phyloP scores from a whole-genome alignment of 208 protist species.

The Acanthamoeba castellanii region DNA sequence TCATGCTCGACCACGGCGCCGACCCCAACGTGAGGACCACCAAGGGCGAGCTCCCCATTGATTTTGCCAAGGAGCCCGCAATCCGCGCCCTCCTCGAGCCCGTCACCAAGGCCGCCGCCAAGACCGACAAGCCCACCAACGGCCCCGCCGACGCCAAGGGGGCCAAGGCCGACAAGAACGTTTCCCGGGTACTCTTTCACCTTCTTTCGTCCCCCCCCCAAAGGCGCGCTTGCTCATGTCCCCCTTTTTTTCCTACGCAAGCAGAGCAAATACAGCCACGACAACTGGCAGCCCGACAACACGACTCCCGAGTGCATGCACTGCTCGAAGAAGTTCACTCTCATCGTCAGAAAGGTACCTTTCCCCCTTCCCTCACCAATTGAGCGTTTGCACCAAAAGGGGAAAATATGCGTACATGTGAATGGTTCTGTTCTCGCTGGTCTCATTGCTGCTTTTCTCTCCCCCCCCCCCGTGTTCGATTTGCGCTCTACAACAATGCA shows the following conservation, averaged over 20 bases:
- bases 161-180: neutral
- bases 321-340: conserved; percentile 55
- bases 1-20: conserved; percentile 65
- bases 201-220: neutral
- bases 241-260: neutral
- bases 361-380: neutral
- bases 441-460: conserved; percentile 1
- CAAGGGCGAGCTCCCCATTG: conserved; percentile 71
- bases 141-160: conserved; percentile 19
- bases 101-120: conserved; percentile 61
- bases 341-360: conserved; percentile 70
- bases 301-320: conserved; percentile 54
- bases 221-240: neutral
- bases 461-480: neutral
- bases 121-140: conserved; percentile 14
- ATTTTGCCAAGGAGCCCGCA: conserved; percentile 70
- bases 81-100: conserved; percentile 50
- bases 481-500: no score
- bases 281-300: conserved; percentile 73
- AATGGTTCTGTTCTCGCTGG: neutral
- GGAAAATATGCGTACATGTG: no score
- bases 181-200: neutral
- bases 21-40: conserved; percentile 70
- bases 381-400: no score
- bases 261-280: conserved; percentile 57